A percentile compares a stretch with the other conserved stretches of the same genome.
phyloP scores from a whole-genome alignment of 2,329 filamentous ascomycete species.

The Diplocarpon mali region DNA sequence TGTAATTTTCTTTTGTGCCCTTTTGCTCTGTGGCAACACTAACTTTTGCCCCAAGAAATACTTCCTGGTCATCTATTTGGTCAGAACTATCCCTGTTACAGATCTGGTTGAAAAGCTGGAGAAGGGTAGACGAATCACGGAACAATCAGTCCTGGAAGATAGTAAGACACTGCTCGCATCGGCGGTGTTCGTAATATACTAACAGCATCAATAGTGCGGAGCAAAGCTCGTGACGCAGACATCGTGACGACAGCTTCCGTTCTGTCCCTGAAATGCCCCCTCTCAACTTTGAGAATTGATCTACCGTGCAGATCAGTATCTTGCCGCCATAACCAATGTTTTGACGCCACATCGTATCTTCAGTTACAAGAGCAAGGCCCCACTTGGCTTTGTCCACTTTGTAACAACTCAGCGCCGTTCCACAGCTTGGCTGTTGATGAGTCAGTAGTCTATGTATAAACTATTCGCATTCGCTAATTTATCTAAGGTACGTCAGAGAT shows the following conservation, averaged over 20 bases:
- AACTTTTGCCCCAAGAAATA: constrained; percentile 45
- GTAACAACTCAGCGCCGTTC: constrained; percentile 72
- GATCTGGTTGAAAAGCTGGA: constrained; percentile 60
- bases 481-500: constrained; percentile 68
- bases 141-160: constrained; percentile 71
- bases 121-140: constrained; percentile 60
- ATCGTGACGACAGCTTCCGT: constrained; percentile 81
- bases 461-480: constrained; percentile 11
- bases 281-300: constrained; percentile 73
- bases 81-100: constrained; percentile 59
- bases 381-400: constrained; percentile 93
- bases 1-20: constrained; percentile 11
- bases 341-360: constrained; percentile 84
- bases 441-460: constrained; percentile 36
- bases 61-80: constrained; percentile 63
- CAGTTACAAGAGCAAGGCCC: constrained; percentile 93
- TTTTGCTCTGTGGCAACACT: constrained; percentile 8
- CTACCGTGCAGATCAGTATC: constrained; percentile 68
- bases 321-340: constrained; percentile 89
- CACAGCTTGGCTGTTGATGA: constrained; percentile 79
- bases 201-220: constrained; percentile 51
- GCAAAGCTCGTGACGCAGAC: constrained; percentile 74
- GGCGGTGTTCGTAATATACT: neutral
- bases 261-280: constrained; percentile 83
- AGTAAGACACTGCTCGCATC: constrained; percentile 40